Conservation (phyloP, 1,139 yeast genomes). For the Taphrina communis region DNA sequence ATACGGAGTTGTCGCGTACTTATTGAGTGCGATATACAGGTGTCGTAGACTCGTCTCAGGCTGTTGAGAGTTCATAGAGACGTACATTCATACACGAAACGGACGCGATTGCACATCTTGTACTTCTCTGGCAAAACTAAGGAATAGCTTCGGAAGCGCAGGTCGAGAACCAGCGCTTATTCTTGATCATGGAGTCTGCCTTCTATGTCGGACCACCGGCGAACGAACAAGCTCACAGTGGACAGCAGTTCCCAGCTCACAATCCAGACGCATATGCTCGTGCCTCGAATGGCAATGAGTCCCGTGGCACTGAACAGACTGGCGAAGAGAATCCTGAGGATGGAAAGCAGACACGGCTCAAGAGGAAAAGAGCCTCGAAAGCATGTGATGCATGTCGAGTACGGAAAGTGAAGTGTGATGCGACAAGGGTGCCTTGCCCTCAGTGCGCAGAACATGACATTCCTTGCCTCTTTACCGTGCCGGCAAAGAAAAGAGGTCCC, state of each 20-base stretch:
- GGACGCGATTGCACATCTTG: background rate
- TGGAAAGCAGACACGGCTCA: conserved; percentile 12
- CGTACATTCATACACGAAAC: too few relatives aligned
- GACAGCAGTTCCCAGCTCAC: conserved; percentile 10
- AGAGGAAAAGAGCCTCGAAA: conserved; percentile 34
- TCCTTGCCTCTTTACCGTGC: conserved; percentile 21
- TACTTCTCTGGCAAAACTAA: conserved; percentile 27
- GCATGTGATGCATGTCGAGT: conserved; percentile 27
- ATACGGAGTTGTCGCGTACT: too few relatives aligned
- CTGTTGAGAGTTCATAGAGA: background rate
- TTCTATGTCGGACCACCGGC: conserved; percentile 8
- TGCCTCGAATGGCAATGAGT: background rate
- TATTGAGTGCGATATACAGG: too few relatives aligned
- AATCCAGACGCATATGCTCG: conserved; percentile 10
- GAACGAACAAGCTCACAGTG: conserved; percentile 7
- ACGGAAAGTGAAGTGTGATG: conserved; percentile 28
- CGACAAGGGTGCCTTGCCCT: conserved; percentile 24
- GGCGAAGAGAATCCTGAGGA: conserved; percentile 8
- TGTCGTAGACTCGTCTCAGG: background rate
- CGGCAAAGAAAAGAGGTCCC: conserved; percentile 23
- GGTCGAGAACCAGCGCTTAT: background rate
- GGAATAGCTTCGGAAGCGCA: conserved; percentile 25
- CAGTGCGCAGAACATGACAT: conserved; percentile 29
- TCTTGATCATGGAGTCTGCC: conserved; percentile 9
- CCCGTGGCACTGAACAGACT: background rate